phyloP scores from a whole-genome alignment of 257 asterid genomes.

The Gentiana dahurica region DNA sequence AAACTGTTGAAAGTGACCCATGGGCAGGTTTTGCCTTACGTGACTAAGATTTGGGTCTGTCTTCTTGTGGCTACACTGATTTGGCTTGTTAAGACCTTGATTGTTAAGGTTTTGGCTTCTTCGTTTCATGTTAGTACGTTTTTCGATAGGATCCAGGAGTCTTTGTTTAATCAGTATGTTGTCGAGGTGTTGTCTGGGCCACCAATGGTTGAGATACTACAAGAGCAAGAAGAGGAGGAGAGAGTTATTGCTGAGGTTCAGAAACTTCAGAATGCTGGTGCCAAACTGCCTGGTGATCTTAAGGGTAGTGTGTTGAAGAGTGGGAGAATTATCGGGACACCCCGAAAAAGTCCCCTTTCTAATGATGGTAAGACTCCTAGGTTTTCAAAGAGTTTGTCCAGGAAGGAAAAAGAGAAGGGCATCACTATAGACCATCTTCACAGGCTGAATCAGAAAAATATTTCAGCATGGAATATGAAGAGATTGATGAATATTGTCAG shows the following conservation, averaged over 20 bases:
- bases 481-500: slow-evolving; percentile 62
- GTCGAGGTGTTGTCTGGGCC: slow-evolving; percentile 66
- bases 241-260: slow-evolving; percentile 55
- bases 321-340: slow-evolving; percentile 29
- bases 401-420: slow-evolving; percentile 38
- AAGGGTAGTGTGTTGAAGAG: slow-evolving; percentile 49
- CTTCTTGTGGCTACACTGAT: slow-evolving; percentile 61
- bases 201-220: slow-evolving; percentile 52
- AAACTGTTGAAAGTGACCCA: slow-evolving; percentile 40
- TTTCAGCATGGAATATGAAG: slow-evolving; percentile 97
- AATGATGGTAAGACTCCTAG: slow-evolving; percentile 32
- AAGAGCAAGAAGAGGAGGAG: slow-evolving; percentile 70
- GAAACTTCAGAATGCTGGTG: slow-evolving; percentile 76
- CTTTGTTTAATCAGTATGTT: slow-evolving; percentile 72
- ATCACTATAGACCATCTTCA: slow-evolving; percentile 66
- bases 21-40: slow-evolving; percentile 32
- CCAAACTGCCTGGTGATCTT: slow-evolving; percentile 54
- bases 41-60: slow-evolving; percentile 71
- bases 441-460: slow-evolving; percentile 65
- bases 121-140: slow-evolving; percentile 76
- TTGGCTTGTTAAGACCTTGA: slow-evolving; percentile 69
- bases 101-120: slow-evolving; percentile 77
- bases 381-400: slow-evolving; percentile 35
- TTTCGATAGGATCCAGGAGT: slow-evolving; percentile 75
- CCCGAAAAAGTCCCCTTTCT: slow-evolving; percentile 22